Evolutionary conservation across 768 basidiomycete genomes (phyloP), one percentile per base, ranked within the genome.

Genomic region (Boletellus emodensis): DNA sequence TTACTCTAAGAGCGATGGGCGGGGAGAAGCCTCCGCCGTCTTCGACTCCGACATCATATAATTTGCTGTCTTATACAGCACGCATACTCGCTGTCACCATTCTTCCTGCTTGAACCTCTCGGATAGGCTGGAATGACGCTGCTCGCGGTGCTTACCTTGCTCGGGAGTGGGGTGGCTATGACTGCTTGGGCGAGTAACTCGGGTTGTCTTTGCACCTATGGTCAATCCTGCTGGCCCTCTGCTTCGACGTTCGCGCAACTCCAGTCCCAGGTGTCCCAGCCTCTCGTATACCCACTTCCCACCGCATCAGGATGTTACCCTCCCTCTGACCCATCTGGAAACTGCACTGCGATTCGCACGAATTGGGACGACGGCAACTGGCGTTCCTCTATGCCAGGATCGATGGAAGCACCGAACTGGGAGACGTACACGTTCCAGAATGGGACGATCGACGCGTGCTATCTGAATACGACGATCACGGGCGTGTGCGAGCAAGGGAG

Each of bases 341-440:
- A 73, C 40, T 78, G 77, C 49, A 52, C 61, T 0, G 68, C 58
- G 0, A 66, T 74, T 10, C 39, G 49, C 4, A 49, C 54, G 2
- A 60, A 64, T 11, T 67, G 65, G 51, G 3, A 6, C 4, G 61
- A 77, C 35, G 73, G 72, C 0, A 61, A 47, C 42, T 78, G 76
- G 75, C 72, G 75, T 1, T 53, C 76, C 0, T 61, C 69, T 22
- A 63, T 71, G 18, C 57, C 75, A 9, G 75, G 76, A 2, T 63
- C 41, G n/a, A 32, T 32, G 41, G 9, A 42, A 50, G 40, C 51
- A 4, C 44, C 58, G 1, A 69, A 72, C 37, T 71, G 55, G 33
- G 72, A 67, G 56, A 69, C 58, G 26, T 75, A 61, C 40, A 58
- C 62, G 1, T 73, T 66, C 30, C 48, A 41, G 24, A 79, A 77